Conservation (phyloP, 306 rosid genomes). For the Acmispon strigosus region DNA sequence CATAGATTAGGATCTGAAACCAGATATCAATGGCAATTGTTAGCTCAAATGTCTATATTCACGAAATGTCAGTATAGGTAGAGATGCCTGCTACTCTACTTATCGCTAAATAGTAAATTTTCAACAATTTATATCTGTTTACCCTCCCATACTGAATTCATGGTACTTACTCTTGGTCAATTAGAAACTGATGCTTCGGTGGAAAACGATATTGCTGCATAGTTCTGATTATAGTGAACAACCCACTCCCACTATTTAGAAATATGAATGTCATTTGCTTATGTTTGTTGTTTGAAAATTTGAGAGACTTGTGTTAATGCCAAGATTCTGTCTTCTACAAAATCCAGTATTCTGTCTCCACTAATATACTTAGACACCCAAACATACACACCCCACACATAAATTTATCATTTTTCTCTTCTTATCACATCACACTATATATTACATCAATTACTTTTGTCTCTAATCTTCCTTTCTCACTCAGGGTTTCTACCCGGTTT, state of each 20-base stretch:
- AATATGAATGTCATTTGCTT: not conserved
- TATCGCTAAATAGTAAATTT: not conserved
- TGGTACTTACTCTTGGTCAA: not conserved
- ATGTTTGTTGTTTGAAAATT: not conserved
- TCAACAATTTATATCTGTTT: not conserved
- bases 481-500: not conserved
- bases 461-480: too few relatives aligned
- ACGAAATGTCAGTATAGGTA: not conserved
- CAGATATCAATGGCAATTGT: not conserved
- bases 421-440: too few relatives aligned
- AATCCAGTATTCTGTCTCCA: too few relatives aligned
- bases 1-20: not conserved
- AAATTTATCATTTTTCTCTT: too few relatives aligned
- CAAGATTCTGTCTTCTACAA: not conserved
- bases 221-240: not conserved
- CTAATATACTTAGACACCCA: too few relatives aligned
- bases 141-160: not conserved
- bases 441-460: too few relatives aligned
- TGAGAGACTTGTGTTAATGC: not conserved
- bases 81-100: not conserved
- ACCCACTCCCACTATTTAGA: not conserved
- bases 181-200: not conserved
- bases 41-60: conserved; percentile 2
- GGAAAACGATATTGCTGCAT: not conserved
- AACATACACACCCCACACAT: too few relatives aligned